Evolutionary conservation across 192 early-diverging fungal genomes (phyloP).

Genomic region (Gryganskiella cystojenkinii): DNA sequence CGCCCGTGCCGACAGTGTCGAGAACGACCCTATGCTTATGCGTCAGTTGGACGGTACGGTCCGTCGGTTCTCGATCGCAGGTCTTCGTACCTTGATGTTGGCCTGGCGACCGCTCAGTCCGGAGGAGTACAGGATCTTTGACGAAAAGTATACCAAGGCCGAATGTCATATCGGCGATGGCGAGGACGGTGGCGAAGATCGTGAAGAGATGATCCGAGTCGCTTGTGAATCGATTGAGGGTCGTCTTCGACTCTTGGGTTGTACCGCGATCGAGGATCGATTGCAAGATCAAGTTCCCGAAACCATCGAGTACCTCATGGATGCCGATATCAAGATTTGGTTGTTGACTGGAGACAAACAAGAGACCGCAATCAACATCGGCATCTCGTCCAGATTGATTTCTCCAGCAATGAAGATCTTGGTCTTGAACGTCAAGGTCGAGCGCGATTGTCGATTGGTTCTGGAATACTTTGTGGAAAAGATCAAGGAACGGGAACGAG

Average conservation of each 20-base stretch:
- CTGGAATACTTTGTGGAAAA: slow-evolving; percentile 71
- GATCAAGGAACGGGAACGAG: slow-evolving; percentile 46
- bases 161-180: slow-evolving; percentile 45
- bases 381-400: slow-evolving; percentile 90
- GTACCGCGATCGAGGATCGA: slow-evolving; percentile 97
- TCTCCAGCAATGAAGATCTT: slow-evolving; percentile 94
- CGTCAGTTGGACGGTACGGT: slow-evolving; percentile 71
- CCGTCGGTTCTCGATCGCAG: slow-evolving; percentile 84
- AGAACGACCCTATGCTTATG: slow-evolving; percentile 69
- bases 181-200: slow-evolving; percentile 60
- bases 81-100: slow-evolving; percentile 91
- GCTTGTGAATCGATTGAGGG: slow-evolving; percentile 94
- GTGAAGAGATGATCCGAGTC: slow-evolving; percentile 80
- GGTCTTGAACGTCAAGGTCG: slow-evolving; percentile 87
- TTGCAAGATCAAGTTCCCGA: slow-evolving; percentile 97
- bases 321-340: slow-evolving; percentile 94
- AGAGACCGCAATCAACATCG: slow-evolving; percentile 98
- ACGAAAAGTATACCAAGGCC: slow-evolving; percentile 79
- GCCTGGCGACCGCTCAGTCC: slow-evolving; percentile 86
- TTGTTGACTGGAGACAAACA: slow-evolving; percentile 96
- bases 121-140: slow-evolving; percentile 87
- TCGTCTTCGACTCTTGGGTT: slow-evolving; percentile 86
- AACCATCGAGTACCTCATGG: slow-evolving; percentile 91
- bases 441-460: slow-evolving; percentile 87
- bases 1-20: slow-evolving; percentile 70